phyloP scores from a whole-genome alignment of 2,329 filamentous ascomycete genomes.

The Sclerotiophoma versabilis region DNA sequence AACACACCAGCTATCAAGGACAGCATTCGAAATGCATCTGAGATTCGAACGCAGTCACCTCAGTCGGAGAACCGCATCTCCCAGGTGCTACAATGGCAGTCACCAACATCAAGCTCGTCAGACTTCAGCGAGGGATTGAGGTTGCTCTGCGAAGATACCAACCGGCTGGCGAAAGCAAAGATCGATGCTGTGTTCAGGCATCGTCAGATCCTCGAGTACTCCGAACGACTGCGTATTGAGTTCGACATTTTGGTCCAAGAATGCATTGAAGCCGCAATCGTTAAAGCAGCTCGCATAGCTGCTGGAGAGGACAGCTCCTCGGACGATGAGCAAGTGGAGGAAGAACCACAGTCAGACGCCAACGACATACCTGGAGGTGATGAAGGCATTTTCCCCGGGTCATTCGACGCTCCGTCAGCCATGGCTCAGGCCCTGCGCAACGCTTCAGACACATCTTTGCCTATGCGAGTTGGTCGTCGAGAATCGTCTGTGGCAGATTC shows the following conservation, averaged over 20 bases:
- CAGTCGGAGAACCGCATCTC: constrained; percentile 94
- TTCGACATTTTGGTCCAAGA: constrained; percentile 93
- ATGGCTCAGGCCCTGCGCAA: constrained; percentile 65
- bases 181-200: constrained; percentile 93
- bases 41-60: constrained; percentile 91
- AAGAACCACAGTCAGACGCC: constrained; percentile 52
- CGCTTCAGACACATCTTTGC: constrained; percentile 58
- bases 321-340: constrained; percentile 54
- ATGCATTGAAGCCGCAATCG: constrained; percentile 90
- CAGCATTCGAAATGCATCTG: constrained; percentile 67
- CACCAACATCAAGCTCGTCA: constrained; percentile 85
- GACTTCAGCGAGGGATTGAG: constrained; percentile 93
- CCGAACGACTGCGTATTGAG: constrained; percentile 92
- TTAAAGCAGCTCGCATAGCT: constrained; percentile 87
- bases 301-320: constrained; percentile 86
- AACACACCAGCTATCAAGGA: constrained; percentile 95
- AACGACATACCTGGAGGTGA: constrained; percentile 53
- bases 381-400: constrained; percentile 66
- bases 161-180: constrained; percentile 82
- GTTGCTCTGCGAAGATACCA: constrained; percentile 87
- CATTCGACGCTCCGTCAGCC: constrained; percentile 64
- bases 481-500: constrained; percentile 73
- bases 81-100: constrained; percentile 96
- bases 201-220: constrained; percentile 91
- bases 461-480: constrained; percentile 55